Percentiles rank a stretch among this genome's conserved stretches.
phyloP scores from a whole-genome alignment of 208 protist species.

The Crithidia sp. region DNA sequence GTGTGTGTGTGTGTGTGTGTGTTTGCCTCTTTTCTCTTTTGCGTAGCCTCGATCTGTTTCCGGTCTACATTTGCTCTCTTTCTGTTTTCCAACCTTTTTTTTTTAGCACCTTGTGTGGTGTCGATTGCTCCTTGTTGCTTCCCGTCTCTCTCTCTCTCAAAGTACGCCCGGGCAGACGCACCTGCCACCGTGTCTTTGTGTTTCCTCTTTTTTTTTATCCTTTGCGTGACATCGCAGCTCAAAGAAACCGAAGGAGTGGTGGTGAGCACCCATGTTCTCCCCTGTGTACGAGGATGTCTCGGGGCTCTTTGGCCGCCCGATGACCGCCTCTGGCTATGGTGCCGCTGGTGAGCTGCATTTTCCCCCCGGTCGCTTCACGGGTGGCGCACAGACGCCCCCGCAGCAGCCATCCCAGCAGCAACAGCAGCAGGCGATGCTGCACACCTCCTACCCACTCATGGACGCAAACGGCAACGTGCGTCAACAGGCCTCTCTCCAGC shows the following conservation, averaged over 20 bases:
- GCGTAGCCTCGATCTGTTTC: neutral
- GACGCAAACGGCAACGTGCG: slow-evolving; percentile 13
- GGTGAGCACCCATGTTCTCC: slow-evolving; percentile 14
- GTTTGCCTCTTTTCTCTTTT: neutral
- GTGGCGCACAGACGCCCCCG: neutral
- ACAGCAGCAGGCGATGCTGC: neutral
- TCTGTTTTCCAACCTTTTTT: slow-evolving; percentile 9
- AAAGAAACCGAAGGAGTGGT: neutral
- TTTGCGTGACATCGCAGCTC: slow-evolving; percentile 1
- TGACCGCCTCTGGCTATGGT: slow-evolving; percentile 15
- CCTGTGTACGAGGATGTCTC: slow-evolving; percentile 29
- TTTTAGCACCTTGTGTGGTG: slow-evolving; percentile 2
- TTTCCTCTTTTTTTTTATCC: neutral
- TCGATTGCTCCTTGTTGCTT: slow-evolving; percentile 10
- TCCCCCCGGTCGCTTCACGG: neutral
- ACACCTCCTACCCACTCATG: slow-evolving; percentile 17
- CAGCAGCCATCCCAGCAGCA: slow-evolving; percentile 2
- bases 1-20: slow-evolving; percentile 12
- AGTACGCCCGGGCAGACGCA: neutral
- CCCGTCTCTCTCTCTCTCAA: neutral
- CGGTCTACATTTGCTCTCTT: neutral
- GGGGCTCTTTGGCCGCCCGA: slow-evolving; percentile 23
- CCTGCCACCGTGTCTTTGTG: too few relatives aligned
- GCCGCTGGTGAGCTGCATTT: slow-evolving; percentile 22
- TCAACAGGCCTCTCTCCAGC: neutral